Evolutionary conservation across 1,139 yeast genomes (phyloP), one percentile per base, ranked within the genome.

Genomic region (Saccharomyces pastorianus): DNA sequence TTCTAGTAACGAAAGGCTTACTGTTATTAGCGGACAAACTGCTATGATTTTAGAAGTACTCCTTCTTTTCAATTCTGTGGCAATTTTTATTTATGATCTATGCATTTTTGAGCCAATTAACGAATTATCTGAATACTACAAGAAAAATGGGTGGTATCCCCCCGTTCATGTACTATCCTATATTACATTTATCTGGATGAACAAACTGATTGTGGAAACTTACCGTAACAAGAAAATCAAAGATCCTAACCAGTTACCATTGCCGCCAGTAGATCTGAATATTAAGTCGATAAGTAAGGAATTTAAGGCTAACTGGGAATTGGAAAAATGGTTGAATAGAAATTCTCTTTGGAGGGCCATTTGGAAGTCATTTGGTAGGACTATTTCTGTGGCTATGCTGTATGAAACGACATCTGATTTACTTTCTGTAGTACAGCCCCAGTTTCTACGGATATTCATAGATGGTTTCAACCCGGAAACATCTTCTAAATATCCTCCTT

Each of bases 151-250:
- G 6, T 64, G 75, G 6, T 61, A 68, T n/a, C 68, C 69, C 1
- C 79, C 82, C 41, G 69, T 66, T 7, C 79, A 82, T 59, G 60
- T 81, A n/a, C 62, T 81, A 23, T 79, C 83, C 4, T 68, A 71
- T 48, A 62, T 81, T 29, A 80, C 86, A 0, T 83, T 81, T 59
- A 72, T 79, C 7, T 83, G 87, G 87, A 80, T 84, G 84, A 83
- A 82, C 61, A 72, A 71, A 1, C 63, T 84, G 56, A 77, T 84
- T 41, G 62, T 66, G 27, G 76, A 76, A 53, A 80, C 85, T 0
- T 79, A 80, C 56, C 64, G 67, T 11, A 75, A 76, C 47, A 76
- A 67, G 9, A 66, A 76, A 56, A 73, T 80, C 5, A 71, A 79
- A 7, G 77, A 77, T 17, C 75, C 77, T 41, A 74, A 77, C 2